Evolutionary conservation across 441 rosid genomes (phyloP), one percentile per base, ranked within the genome.

Genomic region (Gossypium gossypioides): DNA sequence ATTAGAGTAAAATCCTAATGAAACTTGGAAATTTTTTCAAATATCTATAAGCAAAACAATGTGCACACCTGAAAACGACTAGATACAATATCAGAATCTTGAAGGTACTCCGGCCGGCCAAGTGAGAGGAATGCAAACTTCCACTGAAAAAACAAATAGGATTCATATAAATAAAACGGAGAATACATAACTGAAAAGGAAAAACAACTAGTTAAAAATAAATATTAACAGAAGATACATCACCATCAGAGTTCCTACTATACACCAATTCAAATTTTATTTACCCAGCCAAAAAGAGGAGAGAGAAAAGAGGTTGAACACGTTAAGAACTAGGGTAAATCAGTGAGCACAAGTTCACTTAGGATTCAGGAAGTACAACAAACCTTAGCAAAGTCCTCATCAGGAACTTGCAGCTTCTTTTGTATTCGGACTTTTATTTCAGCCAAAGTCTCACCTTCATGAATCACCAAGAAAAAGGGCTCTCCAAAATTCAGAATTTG

Each of bases 41-140:
- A 19, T 34, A 37, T 50, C 34, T 6, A 29, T 21, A 51, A 9
- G 54, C 0, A 24, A 32, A 52, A n/a, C 4, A 6, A 3, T n/a
- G 9, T 29, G 18, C 44, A 8, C 13, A 85, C 88, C 88, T 85
- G 86, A 75, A 85, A 83, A 69, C 84, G 82, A 71, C 74, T 76
- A 34, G 82, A 83, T 34, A 85, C 78, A 22, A 82, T 56, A 48
- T 81, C 89, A 24, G 83, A 68, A 72, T 85, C 89, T 74, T 74
- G 79, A 67, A 83, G 87, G 68, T 83, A 85, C 71, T 83, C 89
- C 2, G 83, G 85, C 21, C 84, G 89, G 70, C 84, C 89, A 58
- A 81, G 79, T 19, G 84, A 83, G 40, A 83, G 74, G 71, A 83
- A 80, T 54, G 86, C 87, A 74, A 85, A 81, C 62, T 80, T 85